phyloP scores from a whole-genome alignment of 2,329 filamentous ascomycete species.

The Aspergillus costaricaensis region DNA sequence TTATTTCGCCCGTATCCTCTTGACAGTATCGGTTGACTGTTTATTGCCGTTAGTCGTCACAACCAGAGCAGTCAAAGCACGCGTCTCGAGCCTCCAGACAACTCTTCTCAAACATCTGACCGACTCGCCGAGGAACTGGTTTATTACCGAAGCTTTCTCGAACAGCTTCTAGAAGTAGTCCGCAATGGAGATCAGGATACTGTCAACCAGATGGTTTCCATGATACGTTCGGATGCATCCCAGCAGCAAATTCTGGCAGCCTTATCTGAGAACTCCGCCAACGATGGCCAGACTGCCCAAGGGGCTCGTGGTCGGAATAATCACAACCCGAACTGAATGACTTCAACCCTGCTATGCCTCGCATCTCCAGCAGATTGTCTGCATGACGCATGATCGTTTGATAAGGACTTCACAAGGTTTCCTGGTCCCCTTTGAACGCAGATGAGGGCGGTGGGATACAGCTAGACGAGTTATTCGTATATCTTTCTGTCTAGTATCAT shows the following conservation, averaged over 20 bases:
- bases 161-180: conserved; percentile 28
- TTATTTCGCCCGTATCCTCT: background rate
- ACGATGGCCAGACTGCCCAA: background rate
- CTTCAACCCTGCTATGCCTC: background rate
- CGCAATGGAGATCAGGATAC: conserved; percentile 25
- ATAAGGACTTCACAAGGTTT: background rate
- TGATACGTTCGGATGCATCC: conserved; percentile 34
- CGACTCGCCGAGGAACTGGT: conserved; percentile 13
- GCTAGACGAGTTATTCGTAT: conserved; percentile 1
- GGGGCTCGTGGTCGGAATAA: conserved; percentile 1
- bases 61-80: conserved; percentile 7
- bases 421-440: background rate
- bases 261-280: conserved; percentile 19
- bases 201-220: conserved; percentile 26
- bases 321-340: background rate
- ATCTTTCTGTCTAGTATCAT: background rate
- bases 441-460: background rate
- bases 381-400: background rate
- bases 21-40: background rate
- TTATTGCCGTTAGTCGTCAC: conserved; percentile 7
- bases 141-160: conserved; percentile 31
- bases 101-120: conserved; percentile 2
- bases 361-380: background rate
- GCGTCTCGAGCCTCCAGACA: conserved; percentile 6
- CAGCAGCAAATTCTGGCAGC: conserved; percentile 27